A percentile compares a stretch with the other conserved stretches of the same genome.
Evolutionary conservation across 2,329 filamentous ascomycete species (phyloP).

Genomic region (Leptosphaerulina australis): DNA sequence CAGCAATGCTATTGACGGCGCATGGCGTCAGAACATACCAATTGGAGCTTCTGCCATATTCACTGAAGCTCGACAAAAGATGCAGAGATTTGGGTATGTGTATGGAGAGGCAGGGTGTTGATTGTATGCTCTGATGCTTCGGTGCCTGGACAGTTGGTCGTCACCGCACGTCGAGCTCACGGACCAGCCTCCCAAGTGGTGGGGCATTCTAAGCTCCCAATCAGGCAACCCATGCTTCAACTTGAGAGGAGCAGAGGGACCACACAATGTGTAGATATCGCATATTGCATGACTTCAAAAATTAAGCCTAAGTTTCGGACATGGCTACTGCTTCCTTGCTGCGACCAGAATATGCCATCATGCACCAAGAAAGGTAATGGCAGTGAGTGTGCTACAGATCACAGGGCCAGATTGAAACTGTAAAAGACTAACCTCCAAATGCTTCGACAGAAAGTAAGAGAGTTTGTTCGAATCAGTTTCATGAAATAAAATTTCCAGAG

Average conservation of each 20-base stretch:
- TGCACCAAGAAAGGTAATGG: too few relatives aligned
- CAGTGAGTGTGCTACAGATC: too few relatives aligned
- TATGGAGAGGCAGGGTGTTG: constrained; percentile 19
- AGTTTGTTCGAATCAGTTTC: too few relatives aligned
- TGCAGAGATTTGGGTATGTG: constrained; percentile 5
- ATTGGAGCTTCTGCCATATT: constrained; percentile 58
- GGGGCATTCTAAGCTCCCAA: constrained; percentile 27
- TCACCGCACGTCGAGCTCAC: constrained; percentile 19
- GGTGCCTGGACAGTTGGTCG: constrained; percentile 24
- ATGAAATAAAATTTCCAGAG: too few relatives aligned
- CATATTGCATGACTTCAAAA: too few relatives aligned
- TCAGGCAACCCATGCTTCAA: constrained; percentile 7
- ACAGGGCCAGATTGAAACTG: too few relatives aligned
- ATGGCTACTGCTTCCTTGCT: too few relatives aligned
- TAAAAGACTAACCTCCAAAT: too few relatives aligned
- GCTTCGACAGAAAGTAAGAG: too few relatives aligned
- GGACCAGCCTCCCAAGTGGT: constrained; percentile 18
- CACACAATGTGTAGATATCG: too few relatives aligned
- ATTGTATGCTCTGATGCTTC: constrained; percentile 15
- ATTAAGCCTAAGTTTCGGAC: too few relatives aligned
- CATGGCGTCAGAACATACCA: constrained; percentile 45
- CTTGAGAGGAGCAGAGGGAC: not conserved
- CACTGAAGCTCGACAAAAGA: constrained; percentile 23
- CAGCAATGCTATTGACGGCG: constrained; percentile 30
- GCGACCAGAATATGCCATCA: too few relatives aligned